Conservation (phyloP, 1,284 basidiomycete species). For the Cryptococcus sp. region DNA sequence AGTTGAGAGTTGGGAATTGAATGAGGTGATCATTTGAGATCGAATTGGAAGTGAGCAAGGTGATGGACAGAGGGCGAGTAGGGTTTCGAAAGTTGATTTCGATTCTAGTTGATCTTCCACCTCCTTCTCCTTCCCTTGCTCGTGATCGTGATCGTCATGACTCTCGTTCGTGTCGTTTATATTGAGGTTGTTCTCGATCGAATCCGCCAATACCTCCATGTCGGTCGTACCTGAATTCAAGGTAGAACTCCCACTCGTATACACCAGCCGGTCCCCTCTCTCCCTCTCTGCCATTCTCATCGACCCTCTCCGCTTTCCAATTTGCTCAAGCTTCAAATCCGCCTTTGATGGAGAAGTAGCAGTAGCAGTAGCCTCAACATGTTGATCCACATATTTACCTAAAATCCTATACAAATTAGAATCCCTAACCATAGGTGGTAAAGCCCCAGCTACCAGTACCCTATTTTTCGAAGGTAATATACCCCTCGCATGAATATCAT, state of each 20-base stretch:
- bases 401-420: conserved; percentile 33
- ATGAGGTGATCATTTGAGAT: conserved; percentile 33
- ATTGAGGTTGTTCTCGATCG: background rate
- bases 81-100: conserved; percentile 24
- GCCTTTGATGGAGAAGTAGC: conserved; percentile 2
- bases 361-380: conserved; percentile 6
- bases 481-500: conserved; percentile 2
- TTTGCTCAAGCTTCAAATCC: background rate
- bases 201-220: background rate
- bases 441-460: conserved; percentile 33
- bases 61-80: conserved; percentile 31
- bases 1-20: conserved; percentile 23
- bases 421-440: conserved; percentile 42
- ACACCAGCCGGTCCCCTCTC: background rate
- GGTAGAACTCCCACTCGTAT: background rate
- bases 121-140: background rate
- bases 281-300: background rate
- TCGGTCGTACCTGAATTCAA: background rate
- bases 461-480: conserved; percentile 12
- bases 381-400: conserved; percentile 41
- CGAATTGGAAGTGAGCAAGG: conserved; percentile 38
- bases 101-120: conserved; percentile 1
- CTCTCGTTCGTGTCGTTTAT: background rate
- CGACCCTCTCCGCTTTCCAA: background rate
- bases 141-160: background rate